phyloP scores from a whole-genome alignment of 1,139 yeast genomes.

The Suhomyces yuchorum region DNA sequence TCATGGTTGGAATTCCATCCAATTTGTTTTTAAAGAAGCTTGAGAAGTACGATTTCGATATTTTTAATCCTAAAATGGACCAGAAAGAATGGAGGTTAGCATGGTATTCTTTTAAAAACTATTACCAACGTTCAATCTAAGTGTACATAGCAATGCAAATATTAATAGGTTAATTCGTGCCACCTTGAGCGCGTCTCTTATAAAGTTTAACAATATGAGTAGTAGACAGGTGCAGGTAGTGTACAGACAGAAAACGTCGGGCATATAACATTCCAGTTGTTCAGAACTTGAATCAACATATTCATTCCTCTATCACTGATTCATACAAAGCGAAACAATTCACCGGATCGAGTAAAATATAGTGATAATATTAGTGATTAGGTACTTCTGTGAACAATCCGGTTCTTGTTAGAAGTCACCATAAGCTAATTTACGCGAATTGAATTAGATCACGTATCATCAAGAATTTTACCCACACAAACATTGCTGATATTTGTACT shows the following conservation, averaged over 20 bases:
- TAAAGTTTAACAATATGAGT: background rate
- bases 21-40: slow-evolving; percentile 60
- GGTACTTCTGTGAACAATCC: background rate
- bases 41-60: slow-evolving; percentile 66
- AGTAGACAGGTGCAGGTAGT: background rate
- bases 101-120: slow-evolving; percentile 61
- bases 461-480: background rate
- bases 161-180: background rate
- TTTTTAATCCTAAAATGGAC: slow-evolving; percentile 50
- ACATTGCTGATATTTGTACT: background rate
- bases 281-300: background rate
- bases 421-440: background rate
- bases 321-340: slow-evolving; percentile 1
- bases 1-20: slow-evolving; percentile 68
- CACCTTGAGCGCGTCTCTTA: background rate
- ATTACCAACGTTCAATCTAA: slow-evolving; percentile 44
- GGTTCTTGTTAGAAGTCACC: background rate
- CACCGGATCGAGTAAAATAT: background rate
- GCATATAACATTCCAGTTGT: slow-evolving; percentile 1
- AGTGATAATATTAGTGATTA: background rate
- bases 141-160: slow-evolving; percentile 1
- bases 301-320: background rate
- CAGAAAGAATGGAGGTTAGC: slow-evolving; percentile 74
- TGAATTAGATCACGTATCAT: background rate
- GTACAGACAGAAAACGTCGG: slow-evolving; percentile 4